Percentiles rank a stretch among this genome's conserved stretches.
These are phyloP conservation scores for Suillus spraguei DNA, from an alignment of 768 basidiomycete species.

Conservation along the genomic window DNA sequence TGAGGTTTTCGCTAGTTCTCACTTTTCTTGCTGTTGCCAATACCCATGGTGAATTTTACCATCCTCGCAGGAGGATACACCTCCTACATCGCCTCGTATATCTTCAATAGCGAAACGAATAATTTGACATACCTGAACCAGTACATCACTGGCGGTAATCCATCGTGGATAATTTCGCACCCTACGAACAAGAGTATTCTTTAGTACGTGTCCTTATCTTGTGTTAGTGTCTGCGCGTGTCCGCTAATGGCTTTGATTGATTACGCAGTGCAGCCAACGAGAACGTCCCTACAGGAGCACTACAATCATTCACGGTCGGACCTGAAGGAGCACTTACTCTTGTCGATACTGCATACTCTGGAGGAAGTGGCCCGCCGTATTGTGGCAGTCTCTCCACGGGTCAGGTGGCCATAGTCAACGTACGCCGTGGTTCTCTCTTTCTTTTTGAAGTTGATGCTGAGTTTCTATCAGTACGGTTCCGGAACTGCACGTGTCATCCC, in stretches of 20 bases:
- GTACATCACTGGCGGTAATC: constrained; percentile 43
- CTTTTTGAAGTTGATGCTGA: background rate
- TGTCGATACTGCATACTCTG: constrained; percentile 49
- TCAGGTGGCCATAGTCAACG: constrained; percentile 62
- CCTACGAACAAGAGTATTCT: constrained; percentile 60
- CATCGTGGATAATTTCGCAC: constrained; percentile 63
- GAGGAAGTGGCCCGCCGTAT: constrained; percentile 55
- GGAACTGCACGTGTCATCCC: constrained; percentile 59
- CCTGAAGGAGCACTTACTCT: constrained; percentile 46
- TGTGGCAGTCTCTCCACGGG: constrained; percentile 53
- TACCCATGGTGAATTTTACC: constrained; percentile 62
- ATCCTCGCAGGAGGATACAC: constrained; percentile 71
- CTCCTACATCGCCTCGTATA: constrained; percentile 62
- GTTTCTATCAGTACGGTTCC: constrained; percentile 43
- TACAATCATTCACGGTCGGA: constrained; percentile 61
- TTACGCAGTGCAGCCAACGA: constrained; percentile 60
- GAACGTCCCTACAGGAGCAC: constrained; percentile 35
- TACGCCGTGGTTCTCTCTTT: constrained; percentile 25
- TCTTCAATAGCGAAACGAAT: constrained; percentile 55
- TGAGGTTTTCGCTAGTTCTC: background rate
- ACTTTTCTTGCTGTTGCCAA: background rate
- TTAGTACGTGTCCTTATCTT: constrained; percentile 47
- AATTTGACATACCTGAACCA: constrained; percentile 50
- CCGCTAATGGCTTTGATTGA: background rate
- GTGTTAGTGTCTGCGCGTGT: background rate